Conservation (phyloP, 2,329 filamentous ascomycete genomes). For the Hymenoscyphus albidus region DNA sequence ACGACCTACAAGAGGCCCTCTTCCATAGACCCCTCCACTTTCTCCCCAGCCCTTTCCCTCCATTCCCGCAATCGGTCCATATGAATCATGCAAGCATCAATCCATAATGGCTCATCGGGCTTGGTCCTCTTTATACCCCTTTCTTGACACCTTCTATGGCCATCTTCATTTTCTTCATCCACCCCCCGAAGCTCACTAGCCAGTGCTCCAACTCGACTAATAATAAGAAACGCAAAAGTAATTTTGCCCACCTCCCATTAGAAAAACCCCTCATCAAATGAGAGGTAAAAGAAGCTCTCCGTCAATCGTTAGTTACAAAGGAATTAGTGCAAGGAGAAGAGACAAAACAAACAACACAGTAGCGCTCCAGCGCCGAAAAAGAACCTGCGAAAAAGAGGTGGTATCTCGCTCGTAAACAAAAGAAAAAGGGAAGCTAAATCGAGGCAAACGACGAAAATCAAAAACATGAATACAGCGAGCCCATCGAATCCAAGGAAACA, state of each 20-base stretch:
- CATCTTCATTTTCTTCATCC: neutral
- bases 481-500: neutral
- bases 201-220: neutral
- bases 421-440: neutral
- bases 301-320: neutral
- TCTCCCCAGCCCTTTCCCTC: neutral
- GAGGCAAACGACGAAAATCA: neutral
- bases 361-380: neutral
- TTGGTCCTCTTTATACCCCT: neutral
- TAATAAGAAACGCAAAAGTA: neutral
- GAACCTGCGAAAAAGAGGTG: neutral
- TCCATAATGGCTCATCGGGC: neutral
- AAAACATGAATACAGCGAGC: neutral
- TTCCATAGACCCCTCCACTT: neutral
- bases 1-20: neutral
- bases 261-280: neutral
- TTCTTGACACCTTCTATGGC: neutral
- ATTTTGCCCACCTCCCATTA: neutral
- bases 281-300: neutral
- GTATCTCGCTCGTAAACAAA: slow-evolving; percentile 3
- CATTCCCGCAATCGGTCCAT: neutral
- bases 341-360: neutral
- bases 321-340: neutral
- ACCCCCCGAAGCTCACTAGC: neutral
- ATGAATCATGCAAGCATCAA: slow-evolving; percentile 1